Evolutionary conservation across 2,329 filamentous ascomycete genomes (phyloP), one percentile per base, ranked within the genome.

Genomic region (Exophiala sp.): DNA sequence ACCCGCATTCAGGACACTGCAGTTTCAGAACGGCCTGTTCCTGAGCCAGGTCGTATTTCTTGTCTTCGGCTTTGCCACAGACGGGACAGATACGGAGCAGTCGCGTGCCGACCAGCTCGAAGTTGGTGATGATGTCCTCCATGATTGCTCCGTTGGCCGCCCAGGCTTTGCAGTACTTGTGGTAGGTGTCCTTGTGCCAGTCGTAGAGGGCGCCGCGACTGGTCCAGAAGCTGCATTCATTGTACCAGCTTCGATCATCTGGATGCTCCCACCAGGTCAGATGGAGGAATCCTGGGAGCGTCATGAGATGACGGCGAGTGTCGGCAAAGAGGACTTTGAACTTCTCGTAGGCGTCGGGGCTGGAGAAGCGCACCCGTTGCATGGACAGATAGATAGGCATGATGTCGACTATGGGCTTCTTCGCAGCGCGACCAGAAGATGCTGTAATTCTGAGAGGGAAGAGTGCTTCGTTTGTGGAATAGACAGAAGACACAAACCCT

Each of bases 251-350:
- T 12, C 51, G 51, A 35, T 57, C 55, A 18, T 57, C 55, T 8
- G 55, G 55, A 14, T 57, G 55, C 51, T 57, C 55, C 51, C 55
- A 57, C 55, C 55, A 57, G 32, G 55, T 57, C 14, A 57, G 51
- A 40, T 55, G 55, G n/a, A 57, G 47, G 40, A 57, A 57, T 5
- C 51, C 55, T 2, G 55, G 51, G 8, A 57, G 51, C 16, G 11
- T 40, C 51, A 54, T 55, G 21, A 57, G 55, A 24, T 55, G 51
- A 12, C 46, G 52, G 38, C 55, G 51, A 36, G 51, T 57, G 47
- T 57, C 51, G 45, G 55, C 51, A 36, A 57, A 57, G 34, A 57
- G 51, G 29, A 55, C 50, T 43, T 57, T 57, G 51, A 57, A 55
- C 20, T 57, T 55, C 47, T 57, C 55, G 52, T 57, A 55, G 2